phyloP scores from a whole-genome alignment of 2,329 filamentous ascomycete genomes.

The Acephala macrosclerotiorum region DNA sequence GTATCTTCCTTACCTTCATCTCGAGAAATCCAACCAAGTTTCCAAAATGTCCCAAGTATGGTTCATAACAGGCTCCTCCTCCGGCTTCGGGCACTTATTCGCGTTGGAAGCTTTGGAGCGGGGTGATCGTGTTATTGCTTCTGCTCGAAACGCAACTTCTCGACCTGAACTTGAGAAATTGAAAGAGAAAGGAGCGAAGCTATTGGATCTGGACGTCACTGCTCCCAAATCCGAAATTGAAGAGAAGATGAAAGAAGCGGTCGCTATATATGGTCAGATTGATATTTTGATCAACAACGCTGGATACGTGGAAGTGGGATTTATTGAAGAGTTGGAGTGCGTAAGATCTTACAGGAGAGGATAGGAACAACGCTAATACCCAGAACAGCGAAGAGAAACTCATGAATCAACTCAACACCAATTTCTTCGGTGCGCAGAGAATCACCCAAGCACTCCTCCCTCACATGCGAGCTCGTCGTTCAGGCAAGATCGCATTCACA shows the following conservation, averaged over 20 bases:
- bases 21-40: background rate
- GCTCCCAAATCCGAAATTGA: conserved; percentile 48
- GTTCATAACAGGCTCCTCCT: conserved; percentile 12
- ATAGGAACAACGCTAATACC: background rate
- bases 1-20: background rate
- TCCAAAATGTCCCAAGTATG: background rate
- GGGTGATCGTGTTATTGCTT: conserved; percentile 56
- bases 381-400: conserved; percentile 13
- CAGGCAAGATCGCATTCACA: background rate
- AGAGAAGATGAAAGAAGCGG: conserved; percentile 44
- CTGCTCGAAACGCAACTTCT: conserved; percentile 48
- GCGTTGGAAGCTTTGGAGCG: conserved; percentile 47
- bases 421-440: conserved; percentile 60
- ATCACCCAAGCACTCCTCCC: conserved; percentile 51
- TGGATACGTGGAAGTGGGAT: conserved; percentile 36
- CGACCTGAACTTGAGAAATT: conserved; percentile 40
- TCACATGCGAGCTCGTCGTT: background rate
- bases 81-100: conserved; percentile 7
- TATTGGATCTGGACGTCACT: conserved; percentile 56
- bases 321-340: conserved; percentile 41
- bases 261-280: conserved; percentile 41
- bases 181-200: conserved; percentile 49
- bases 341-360: background rate
- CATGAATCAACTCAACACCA: conserved; percentile 53
- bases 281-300: conserved; percentile 49